A percentile compares a stretch with the other conserved stretches of the same genome.
phyloP scores from a whole-genome alignment of 2,329 filamentous ascomycete genomes.

The Exophiala viscosa region DNA sequence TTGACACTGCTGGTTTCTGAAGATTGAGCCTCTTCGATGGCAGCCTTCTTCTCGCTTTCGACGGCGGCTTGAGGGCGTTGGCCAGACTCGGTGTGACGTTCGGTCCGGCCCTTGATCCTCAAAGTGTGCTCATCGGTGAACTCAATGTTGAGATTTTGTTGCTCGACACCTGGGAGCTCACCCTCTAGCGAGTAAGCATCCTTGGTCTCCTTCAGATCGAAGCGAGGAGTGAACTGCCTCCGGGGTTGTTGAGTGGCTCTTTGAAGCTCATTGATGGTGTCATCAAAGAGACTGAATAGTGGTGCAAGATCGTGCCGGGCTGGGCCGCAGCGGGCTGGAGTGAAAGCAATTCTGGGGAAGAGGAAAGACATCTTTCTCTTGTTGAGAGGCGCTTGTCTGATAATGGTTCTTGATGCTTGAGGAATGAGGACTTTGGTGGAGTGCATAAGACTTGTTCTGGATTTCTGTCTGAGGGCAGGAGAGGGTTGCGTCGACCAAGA shows the following conservation, averaged over 20 bases:
- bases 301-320: conserved; percentile 39
- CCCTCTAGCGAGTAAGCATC: conserved; percentile 47
- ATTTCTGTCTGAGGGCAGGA: conserved; percentile 24
- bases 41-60: conserved; percentile 20
- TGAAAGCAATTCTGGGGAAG: conserved; percentile 33
- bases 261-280: conserved; percentile 31
- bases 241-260: conserved; percentile 21
- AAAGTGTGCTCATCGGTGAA: conserved; percentile 48
- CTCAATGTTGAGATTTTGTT: conserved; percentile 47
- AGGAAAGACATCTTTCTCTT: conserved; percentile 38
- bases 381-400: conserved; percentile 16
- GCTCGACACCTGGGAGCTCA: conserved; percentile 46
- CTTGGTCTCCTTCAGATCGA: conserved; percentile 46
- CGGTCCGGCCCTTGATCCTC: conserved; percentile 43
- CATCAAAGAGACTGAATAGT: conserved; percentile 47
- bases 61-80: conserved; percentile 18
- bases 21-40: conserved; percentile 17
- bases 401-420: conserved; percentile 20
- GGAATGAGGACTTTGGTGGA: conserved; percentile 21
- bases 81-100: conserved; percentile 36
- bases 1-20: conserved; percentile 26
- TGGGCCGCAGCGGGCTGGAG: conserved; percentile 24
- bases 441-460: conserved; percentile 28
- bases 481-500: conserved; percentile 6
- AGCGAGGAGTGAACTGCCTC: conserved; percentile 41